phyloP scores from a whole-genome alignment of 805 yeast species.

The Jamesozyma piceae region DNA sequence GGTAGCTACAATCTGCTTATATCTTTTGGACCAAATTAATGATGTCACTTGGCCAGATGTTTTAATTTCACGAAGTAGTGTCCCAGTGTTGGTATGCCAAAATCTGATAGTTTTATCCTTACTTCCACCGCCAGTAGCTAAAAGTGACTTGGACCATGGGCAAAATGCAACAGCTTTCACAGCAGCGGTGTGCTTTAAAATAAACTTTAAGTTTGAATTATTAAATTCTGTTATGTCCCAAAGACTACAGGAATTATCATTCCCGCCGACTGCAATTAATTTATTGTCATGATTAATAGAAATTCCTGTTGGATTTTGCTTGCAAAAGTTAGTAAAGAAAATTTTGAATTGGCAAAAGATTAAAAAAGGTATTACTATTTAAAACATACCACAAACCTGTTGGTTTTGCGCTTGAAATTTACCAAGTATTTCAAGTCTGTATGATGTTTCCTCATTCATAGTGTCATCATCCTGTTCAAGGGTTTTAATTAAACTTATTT shows the following conservation, averaged over 20 bases:
- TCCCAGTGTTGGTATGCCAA: slow-evolving; percentile 81
- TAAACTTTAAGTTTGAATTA: slow-evolving; percentile 38
- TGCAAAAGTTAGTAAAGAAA: slow-evolving; percentile 1
- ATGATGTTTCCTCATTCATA: background rate
- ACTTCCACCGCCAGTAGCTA: slow-evolving; percentile 89
- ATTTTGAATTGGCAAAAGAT: background rate
- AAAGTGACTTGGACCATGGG: slow-evolving; percentile 73
- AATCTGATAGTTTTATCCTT: slow-evolving; percentile 71
- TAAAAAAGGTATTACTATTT: slow-evolving; percentile 1
- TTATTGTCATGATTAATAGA: slow-evolving; percentile 45
- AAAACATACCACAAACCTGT: slow-evolving; percentile 47
- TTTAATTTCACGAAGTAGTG: slow-evolving; percentile 45
- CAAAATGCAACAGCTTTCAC: slow-evolving; percentile 85
- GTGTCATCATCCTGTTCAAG: background rate
- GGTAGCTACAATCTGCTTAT: slow-evolving; percentile 62
- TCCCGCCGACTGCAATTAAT: slow-evolving; percentile 72
- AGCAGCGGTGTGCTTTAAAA: slow-evolving; percentile 69
- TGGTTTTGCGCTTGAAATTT: slow-evolving; percentile 42
- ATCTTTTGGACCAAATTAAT: slow-evolving; percentile 59
- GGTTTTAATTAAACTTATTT: slow-evolving; percentile 38
- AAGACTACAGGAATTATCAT: slow-evolving; percentile 69
- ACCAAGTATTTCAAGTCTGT: slow-evolving; percentile 14
- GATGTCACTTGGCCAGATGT: slow-evolving; percentile 75
- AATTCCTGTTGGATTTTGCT: slow-evolving; percentile 33
- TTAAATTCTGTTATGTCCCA: slow-evolving; percentile 51